phyloP scores from a whole-genome alignment of 768 basidiomycete genomes.

The Tricholoma sp. region DNA sequence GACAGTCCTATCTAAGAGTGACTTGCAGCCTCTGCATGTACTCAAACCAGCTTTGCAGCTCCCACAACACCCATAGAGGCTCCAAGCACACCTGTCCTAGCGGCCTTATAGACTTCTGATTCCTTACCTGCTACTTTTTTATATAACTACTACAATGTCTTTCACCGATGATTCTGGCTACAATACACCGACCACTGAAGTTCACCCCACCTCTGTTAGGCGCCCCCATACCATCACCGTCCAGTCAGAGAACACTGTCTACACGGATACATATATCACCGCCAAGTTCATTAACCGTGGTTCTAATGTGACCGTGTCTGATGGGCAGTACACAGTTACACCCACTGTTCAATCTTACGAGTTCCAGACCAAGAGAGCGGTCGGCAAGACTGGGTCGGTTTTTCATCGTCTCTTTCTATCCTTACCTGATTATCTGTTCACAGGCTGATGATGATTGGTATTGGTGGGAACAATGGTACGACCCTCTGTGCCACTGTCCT shows the following conservation, averaged over 20 bases:
- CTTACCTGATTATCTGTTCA: neutral
- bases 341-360: conserved; percentile 81
- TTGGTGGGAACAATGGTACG: conserved; percentile 96
- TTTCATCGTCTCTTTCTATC: neutral
- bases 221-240: conserved; percentile 74
- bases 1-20: conserved; percentile 15
- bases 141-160: conserved; percentile 37
- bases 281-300: conserved; percentile 80
- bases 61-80: conserved; percentile 88
- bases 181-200: conserved; percentile 65
- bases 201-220: conserved; percentile 85
- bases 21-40: conserved; percentile 74
- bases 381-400: conserved; percentile 87
- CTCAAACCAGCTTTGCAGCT: conserved; percentile 89
- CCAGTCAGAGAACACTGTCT: conserved; percentile 74
- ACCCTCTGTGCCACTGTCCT: conserved; percentile 93
- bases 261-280: conserved; percentile 79
- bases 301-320: conserved; percentile 59
- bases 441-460: conserved; percentile 94
- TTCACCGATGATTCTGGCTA: conserved; percentile 57
- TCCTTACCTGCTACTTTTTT: conserved; percentile 25
- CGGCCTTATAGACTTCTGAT: conserved; percentile 48
- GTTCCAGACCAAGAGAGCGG: conserved; percentile 85
- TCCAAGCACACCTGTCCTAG: conserved; percentile 75
- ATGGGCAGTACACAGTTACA: conserved; percentile 74